These are phyloP conservation scores for Hibiscus tridactylites DNA, from an alignment of 345 rosid species.

Conservation along the genomic window DNA sequence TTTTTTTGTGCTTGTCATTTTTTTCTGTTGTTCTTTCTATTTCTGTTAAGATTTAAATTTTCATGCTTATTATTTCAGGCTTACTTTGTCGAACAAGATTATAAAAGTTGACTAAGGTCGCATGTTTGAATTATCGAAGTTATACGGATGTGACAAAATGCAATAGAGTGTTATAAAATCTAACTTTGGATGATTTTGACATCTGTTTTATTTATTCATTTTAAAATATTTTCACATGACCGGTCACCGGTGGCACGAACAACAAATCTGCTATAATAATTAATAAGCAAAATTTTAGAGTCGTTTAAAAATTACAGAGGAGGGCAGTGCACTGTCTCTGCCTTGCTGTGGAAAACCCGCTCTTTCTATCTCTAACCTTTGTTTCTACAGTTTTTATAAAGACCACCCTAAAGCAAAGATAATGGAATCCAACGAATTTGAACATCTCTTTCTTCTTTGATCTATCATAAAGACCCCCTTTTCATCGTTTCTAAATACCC, in stretches of 20 bases:
- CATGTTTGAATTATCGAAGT: too few species aligned
- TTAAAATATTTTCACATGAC: background rate
- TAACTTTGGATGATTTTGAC: background rate
- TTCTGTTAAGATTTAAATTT: too few species aligned
- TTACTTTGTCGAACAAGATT: too few species aligned
- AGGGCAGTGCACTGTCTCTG: too few species aligned
- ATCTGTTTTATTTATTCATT: background rate
- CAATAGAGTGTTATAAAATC: background rate
- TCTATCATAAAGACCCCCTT: background rate
- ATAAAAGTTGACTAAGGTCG: too few species aligned
- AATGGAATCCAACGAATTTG: conserved; percentile 48
- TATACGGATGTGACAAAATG: background rate
- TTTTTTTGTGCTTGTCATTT: too few species aligned
- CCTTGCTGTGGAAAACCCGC: conserved; percentile 9
- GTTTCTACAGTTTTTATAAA: background rate
- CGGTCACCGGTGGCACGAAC: background rate
- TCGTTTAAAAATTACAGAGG: background rate
- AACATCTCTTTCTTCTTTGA: conserved; percentile 17
- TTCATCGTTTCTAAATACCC: background rate
- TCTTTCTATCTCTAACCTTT: background rate
- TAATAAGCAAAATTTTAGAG: background rate
- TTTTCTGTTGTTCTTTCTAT: too few species aligned
- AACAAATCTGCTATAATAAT: background rate
- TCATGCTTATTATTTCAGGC: too few species aligned
- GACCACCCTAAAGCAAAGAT: background rate